Conservation (phyloP, 164 flowering plant species). For the grape (Vitis vinifera) region ASM3070453v1 NC_081811.1:4916001-4916500, state of each 20-base stretch:
- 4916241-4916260: slow-evolving; percentile 42
- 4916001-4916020: slow-evolving; percentile 59
- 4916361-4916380: slow-evolving; percentile 50
- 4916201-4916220: slow-evolving; percentile 71
- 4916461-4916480: slow-evolving; percentile 65
- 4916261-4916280: slow-evolving; percentile 57
- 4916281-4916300: slow-evolving; percentile 67
- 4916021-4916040: slow-evolving; percentile 40
- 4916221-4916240: slow-evolving; percentile 50
- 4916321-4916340: slow-evolving; percentile 41
- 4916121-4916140: slow-evolving; percentile 73
- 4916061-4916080: slow-evolving; percentile 45
- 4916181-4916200: slow-evolving; percentile 53
- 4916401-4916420: slow-evolving; percentile 73
- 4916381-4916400: slow-evolving; percentile 60
- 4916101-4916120: slow-evolving; percentile 55
- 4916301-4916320: slow-evolving; percentile 62
- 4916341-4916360: slow-evolving; percentile 54
- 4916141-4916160: slow-evolving; percentile 56
- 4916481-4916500: slow-evolving; percentile 33
- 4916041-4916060: slow-evolving; percentile 38
- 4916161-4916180: slow-evolving; percentile 64
- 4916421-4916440: slow-evolving; percentile 69
- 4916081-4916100: slow-evolving; percentile 76
- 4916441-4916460: slow-evolving; percentile 73